Base-by-base conservation (phyloP, 108 stramenopile genomes). In the Pseudonitzschia delicatissima region DNA sequence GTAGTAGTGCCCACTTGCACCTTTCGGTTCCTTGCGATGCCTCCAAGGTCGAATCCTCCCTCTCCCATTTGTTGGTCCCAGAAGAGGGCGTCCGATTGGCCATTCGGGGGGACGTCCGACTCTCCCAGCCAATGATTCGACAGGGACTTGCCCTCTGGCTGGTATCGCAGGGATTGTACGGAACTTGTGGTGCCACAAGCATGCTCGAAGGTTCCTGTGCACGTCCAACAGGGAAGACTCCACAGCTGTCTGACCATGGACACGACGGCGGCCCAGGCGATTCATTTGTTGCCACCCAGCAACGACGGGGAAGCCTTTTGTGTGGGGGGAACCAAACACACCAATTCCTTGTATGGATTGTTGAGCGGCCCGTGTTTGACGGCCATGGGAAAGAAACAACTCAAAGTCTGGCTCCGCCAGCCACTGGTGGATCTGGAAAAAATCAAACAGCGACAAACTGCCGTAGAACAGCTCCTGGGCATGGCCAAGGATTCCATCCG, bases 321-420 rank as follows among this genome's bases (percentile, higher is more conserved):
- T 7, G 73, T 81, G 9, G 88, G 88, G 15, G 87, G 88, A 3
- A 72, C 67, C 45, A 6, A 45, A 13, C 47, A 64, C 62, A 92
- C 85, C 64, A 89, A 86, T 68, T 86, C 85, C 8, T 35, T 94
- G 7, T 85, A 45, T 57, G 90, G 86, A 32, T 60, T 92, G 5
- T 66, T 94, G 66, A 79, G 79, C 63, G 80, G 85, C 9, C 72
- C 68, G 1, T 86, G 81, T 51, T 49, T 73, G 61, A 94, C 93
- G 9, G 73, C 63, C 57, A 89, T 91, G 90, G 90, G 90, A 4
- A 79, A 79, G 61, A 67, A 71, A 1, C 69, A 66, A 33, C 55
- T 94, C 55, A 76, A 87, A 64, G 69, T 81, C 29, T 92, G 94
- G 94, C 60, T 92, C 33, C 70, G 84, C n/a, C 87, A 91, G 64